These are phyloP conservation scores for maize (Zea mays) DNA, from an alignment of 176 grass and related monocot species.

Conservation along the genomic window DNA sequence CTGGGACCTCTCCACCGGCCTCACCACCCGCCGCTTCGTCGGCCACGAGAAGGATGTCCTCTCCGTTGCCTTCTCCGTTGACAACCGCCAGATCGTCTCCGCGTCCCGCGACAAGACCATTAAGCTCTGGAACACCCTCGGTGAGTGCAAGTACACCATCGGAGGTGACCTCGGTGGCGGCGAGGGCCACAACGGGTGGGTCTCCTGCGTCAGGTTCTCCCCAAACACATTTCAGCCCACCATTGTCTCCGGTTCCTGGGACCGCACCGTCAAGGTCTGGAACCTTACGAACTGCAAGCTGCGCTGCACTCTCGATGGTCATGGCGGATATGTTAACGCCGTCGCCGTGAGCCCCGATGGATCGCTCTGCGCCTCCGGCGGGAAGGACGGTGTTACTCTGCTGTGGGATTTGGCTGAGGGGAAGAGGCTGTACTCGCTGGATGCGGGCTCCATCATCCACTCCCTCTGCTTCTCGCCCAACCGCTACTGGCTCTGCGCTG, in stretches of 20 bases:
- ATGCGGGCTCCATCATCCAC: constrained; percentile 58
- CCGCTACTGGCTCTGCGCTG: constrained; percentile 72
- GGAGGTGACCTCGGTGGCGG: constrained; percentile 47
- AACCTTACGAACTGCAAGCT: constrained; percentile 80
- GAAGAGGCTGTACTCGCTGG: constrained; percentile 57
- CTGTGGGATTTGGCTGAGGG: constrained; percentile 59
- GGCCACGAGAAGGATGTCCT: constrained; percentile 75
- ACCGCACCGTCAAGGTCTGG: constrained; percentile 70
- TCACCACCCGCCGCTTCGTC: constrained; percentile 60
- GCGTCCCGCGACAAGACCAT: constrained; percentile 78
- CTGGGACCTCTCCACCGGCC: constrained; percentile 64
- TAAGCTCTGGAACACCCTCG: constrained; percentile 86
- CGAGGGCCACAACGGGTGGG: constrained; percentile 61
- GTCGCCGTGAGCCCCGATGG: constrained; percentile 67
- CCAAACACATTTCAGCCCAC: constrained; percentile 45
- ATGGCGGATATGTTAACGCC: constrained; percentile 58
- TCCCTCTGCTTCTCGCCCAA: constrained; percentile 73
- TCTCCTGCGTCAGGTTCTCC: constrained; percentile 61
- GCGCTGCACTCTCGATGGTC: constrained; percentile 38
- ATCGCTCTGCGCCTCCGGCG: constrained; percentile 60
- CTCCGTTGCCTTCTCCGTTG: constrained; percentile 83
- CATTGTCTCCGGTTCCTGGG: constrained; percentile 68
- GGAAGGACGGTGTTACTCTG: constrained; percentile 51
- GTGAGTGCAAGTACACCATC: constrained; percentile 87
- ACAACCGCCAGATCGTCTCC: constrained; percentile 84